These are phyloP conservation scores for Dacryopinax spathularia DNA, from an alignment of 768 basidiomycete genomes.

Conservation along the genomic window DNA sequence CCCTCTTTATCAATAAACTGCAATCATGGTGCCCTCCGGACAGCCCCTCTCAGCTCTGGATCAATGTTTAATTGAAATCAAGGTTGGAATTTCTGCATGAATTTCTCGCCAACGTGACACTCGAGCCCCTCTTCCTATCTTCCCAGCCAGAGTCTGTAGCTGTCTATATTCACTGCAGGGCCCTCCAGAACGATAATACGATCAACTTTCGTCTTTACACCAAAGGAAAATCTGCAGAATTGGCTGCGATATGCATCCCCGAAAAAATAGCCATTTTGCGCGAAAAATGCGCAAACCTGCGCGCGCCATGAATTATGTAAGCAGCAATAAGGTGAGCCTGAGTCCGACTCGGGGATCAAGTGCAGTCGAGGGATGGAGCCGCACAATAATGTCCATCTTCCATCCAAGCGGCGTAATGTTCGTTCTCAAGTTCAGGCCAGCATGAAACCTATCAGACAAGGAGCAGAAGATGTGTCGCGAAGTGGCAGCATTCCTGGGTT, in stretches of 20 bases:
- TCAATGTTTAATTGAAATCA: neutral
- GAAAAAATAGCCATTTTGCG: neutral
- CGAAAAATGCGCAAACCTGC: neutral
- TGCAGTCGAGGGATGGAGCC: too few relatives aligned
- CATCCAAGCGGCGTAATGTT: too few relatives aligned
- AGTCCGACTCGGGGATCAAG: too few relatives aligned
- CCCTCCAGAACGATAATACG: neutral
- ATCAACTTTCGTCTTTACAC: neutral
- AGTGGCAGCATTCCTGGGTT: too few relatives aligned
- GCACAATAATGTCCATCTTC: too few relatives aligned
- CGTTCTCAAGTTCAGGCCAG: too few relatives aligned
- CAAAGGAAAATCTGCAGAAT: neutral
- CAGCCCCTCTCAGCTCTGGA: neutral
- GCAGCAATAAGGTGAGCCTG: too few relatives aligned
- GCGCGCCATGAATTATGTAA: constrained; percentile 2
- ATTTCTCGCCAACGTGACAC: neutral
- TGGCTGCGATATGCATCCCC: neutral
- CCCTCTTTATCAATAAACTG: neutral
- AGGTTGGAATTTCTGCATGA: neutral
- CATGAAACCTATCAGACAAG: too few relatives aligned
- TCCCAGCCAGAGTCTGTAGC: neutral
- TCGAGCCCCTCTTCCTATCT: neutral
- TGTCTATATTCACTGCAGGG: neutral
- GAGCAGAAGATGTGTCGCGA: too few relatives aligned
- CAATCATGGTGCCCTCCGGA: neutral